Evolutionary conservation across 225 moss, liverwort and hornwort species (phyloP).

Genomic region (Physcomitrellopsis africana): DNA sequence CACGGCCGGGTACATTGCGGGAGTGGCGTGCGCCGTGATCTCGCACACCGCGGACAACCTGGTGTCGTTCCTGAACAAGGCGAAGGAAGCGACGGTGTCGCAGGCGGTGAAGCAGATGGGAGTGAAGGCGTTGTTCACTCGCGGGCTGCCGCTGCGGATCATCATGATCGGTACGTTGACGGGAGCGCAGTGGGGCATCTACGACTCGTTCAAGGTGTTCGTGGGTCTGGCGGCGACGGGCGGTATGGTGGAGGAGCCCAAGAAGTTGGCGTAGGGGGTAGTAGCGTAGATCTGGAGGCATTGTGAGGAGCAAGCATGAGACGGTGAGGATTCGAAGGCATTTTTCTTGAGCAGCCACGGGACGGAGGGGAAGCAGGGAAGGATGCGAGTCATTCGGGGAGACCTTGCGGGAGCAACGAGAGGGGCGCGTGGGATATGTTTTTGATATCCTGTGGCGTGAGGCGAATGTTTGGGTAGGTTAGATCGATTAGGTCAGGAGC

Average conservation of each 20-base stretch:
- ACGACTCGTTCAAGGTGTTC: conserved; percentile 78
- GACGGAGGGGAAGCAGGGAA: too few relatives aligned
- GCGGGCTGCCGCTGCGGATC: conserved; percentile 71
- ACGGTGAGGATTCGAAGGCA: too few relatives aligned
- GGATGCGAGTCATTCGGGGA: too few relatives aligned
- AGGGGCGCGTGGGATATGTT: too few relatives aligned
- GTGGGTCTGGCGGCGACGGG: conserved; percentile 76
- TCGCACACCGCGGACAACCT: conserved; percentile 69
- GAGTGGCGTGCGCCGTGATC: conserved; percentile 69
- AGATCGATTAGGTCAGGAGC: too few relatives aligned
- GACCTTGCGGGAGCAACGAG: too few relatives aligned
- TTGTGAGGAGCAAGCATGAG: too few relatives aligned
- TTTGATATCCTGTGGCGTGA: too few relatives aligned
- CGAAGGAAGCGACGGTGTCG: conserved; percentile 64
- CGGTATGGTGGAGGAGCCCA: conserved; percentile 34
- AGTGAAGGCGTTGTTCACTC: conserved; percentile 56
- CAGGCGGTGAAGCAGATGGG: conserved; percentile 68
- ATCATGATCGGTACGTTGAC: conserved; percentile 77
- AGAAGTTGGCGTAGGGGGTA: conserved; percentile 17
- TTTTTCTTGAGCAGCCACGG: too few relatives aligned
- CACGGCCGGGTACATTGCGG: conserved; percentile 55
- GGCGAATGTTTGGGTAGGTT: too few relatives aligned
- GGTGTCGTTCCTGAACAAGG: conserved; percentile 72
- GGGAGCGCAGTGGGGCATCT: conserved; percentile 76
- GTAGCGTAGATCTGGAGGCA: too few relatives aligned